These are phyloP conservation scores for Ustulina deusta DNA, from an alignment of 2,329 filamentous ascomycete species.

Conservation along the genomic window DNA sequence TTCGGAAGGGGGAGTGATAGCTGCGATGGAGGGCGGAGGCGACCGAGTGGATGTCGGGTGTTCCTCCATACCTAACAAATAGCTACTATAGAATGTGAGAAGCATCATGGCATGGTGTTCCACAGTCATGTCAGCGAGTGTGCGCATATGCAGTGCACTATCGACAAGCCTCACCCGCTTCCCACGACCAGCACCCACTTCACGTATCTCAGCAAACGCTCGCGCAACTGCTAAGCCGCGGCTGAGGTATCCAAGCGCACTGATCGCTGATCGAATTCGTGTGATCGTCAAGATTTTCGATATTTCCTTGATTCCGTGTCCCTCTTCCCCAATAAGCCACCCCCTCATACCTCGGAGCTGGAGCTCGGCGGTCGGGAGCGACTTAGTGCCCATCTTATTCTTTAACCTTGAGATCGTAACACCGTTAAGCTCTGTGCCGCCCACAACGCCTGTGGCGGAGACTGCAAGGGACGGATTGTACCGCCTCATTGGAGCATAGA, in stretches of 20 bases:
- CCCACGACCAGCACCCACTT: conserved; percentile 52
- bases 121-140: conserved; percentile 59
- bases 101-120: conserved; percentile 56
- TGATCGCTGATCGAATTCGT: conserved; percentile 59
- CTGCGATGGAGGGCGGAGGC: neutral
- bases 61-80: conserved; percentile 51
- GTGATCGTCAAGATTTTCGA: conserved; percentile 71
- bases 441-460: conserved; percentile 21
- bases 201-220: conserved; percentile 62
- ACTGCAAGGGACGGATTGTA: conserved; percentile 35
- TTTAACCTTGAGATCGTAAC: conserved; percentile 70
- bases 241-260: conserved; percentile 56
- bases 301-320: conserved; percentile 70
- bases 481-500: conserved; percentile 64
- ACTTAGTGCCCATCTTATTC: conserved; percentile 71
- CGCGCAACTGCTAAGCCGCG: conserved; percentile 61
- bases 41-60: conserved; percentile 23
- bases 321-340: conserved; percentile 67
- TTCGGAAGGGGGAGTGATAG: conserved; percentile 31
- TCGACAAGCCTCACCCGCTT: conserved; percentile 55
- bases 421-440: conserved; percentile 63
- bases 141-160: conserved; percentile 59
- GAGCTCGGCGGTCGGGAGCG: conserved; percentile 72
- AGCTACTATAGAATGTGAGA: conserved; percentile 50
- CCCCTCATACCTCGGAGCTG: conserved; percentile 63